Percentiles rank a stretch among this genome's conserved stretches.
phyloP scores from a whole-genome alignment of 208 protist species.

The Crithidia fasciculata region DNA sequence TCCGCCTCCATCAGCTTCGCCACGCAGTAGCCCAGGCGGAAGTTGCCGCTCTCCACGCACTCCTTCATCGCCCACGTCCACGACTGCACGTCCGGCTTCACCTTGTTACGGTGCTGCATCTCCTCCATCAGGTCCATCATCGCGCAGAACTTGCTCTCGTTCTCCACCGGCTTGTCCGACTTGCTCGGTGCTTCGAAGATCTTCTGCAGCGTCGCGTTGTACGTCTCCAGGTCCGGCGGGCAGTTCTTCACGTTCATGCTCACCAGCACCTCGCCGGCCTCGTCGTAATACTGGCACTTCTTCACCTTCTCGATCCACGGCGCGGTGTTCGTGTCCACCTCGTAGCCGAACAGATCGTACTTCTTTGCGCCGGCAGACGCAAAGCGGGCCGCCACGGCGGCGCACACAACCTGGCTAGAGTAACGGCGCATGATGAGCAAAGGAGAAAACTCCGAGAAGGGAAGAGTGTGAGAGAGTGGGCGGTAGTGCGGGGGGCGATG shows the following conservation, averaged over 20 bases:
- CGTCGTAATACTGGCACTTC: constrained; percentile 85
- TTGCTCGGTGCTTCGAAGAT: constrained; percentile 85
- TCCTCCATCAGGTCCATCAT: constrained; percentile 92
- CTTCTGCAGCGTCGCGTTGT: constrained; percentile 85
- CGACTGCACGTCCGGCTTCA: constrained; percentile 86
- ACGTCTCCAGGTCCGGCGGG: constrained; percentile 87
- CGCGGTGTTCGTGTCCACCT: constrained; percentile 84
- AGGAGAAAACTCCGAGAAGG: not conserved
- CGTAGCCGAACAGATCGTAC: constrained; percentile 89
- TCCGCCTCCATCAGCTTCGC: constrained; percentile 77
- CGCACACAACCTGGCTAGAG: constrained; percentile 65
- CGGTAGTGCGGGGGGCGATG: not conserved
- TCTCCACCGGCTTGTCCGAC: constrained; percentile 64
- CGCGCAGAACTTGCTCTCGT: constrained; percentile 90
- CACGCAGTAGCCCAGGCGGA: constrained; percentile 85
- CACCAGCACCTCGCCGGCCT: constrained; percentile 88
- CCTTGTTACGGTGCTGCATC: constrained; percentile 89
- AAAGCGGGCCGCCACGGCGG: constrained; percentile 57
- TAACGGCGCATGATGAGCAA: constrained; percentile 67
- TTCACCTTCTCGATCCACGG: constrained; percentile 89
- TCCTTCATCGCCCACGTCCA: constrained; percentile 89
- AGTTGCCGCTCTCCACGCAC: constrained; percentile 84
- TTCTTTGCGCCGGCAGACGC: constrained; percentile 66
- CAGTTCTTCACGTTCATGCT: constrained; percentile 92
- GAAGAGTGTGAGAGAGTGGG: not conserved